Evolutionary conservation across 257 asterid genomes (phyloP), one percentile per base, ranked within the genome.

Genomic region (Nicotiana knightiana): DNA sequence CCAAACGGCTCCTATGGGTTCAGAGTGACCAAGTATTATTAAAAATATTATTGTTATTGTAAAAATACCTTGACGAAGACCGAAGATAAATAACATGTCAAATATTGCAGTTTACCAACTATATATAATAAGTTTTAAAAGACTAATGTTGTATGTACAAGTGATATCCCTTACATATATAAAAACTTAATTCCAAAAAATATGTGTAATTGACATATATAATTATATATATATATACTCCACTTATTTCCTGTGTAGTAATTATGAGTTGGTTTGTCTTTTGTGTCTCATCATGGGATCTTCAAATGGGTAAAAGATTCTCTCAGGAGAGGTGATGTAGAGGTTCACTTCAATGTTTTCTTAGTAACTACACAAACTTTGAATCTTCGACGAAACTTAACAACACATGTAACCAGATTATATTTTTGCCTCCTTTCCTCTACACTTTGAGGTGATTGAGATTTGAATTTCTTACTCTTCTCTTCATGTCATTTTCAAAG

Each of bases 361-460:
- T 3, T 58, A 17, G 63, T 17, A 58, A 58, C 63, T 24, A 58
- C 63, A 58, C 28, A 21, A 4, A 13, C 63, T 75, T 75, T 75
- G 79, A 75, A 75, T 18, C 79, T 51, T 75, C 79, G 43, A 75
- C 46, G 79, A 75, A 75, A 75, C 26, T 75, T 51, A 75, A 75
- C 79, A 75, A 7, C 75, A 66, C 75, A 32, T 66, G 15, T 32
- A 66, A 66, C 51, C 79, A 24, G 17, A 75, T 71, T 21, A 21
- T 21, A 21, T 21, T 24, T 46, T 46, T 32, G 59, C 39, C 37
- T 71, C 39, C 35, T 71, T 71, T n/a, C 78, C 11, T 46, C 37
- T 71, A 3, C 37, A 71, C 37, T 12, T 73, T 48, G 79, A 66
- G 51, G 15, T 32, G 75, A 66, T 16, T 32, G 75, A 6, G 51